A percentile compares a stretch with the other conserved stretches of the same genome.
Evolutionary conservation across 1,139 yeast genomes (phyloP).

Genomic region (Geotrichum reessii): DNA sequence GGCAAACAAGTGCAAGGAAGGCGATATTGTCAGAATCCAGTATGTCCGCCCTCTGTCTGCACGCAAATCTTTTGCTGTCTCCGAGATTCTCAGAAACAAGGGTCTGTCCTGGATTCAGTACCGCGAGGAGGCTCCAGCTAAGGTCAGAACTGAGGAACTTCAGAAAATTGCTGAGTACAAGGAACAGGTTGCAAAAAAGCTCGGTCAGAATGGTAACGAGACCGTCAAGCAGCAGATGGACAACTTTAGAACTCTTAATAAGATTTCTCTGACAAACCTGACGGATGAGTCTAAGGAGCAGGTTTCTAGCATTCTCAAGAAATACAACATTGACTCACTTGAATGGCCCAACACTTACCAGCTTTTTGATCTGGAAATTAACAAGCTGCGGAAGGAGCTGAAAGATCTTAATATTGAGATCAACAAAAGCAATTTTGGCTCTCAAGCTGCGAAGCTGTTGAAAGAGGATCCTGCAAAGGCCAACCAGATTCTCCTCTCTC

Average conservation of each 20-base stretch:
- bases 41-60: constrained; percentile 81
- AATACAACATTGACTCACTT: constrained; percentile 46
- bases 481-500: constrained; percentile 27
- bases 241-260: constrained; percentile 24
- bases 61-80: constrained; percentile 83
- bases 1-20: constrained; percentile 85
- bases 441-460: constrained; percentile 29
- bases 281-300: constrained; percentile 12
- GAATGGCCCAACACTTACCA: constrained; percentile 48
- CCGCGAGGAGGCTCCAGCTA: constrained; percentile 63
- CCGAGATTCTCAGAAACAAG: constrained; percentile 80
- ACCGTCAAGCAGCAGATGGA: constrained; percentile 26
- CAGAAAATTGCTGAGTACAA: constrained; percentile 45
- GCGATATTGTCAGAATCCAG: constrained; percentile 91
- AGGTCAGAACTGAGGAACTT: constrained; percentile 59
- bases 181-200: constrained; percentile 32
- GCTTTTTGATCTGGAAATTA: constrained; percentile 30
- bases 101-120: constrained; percentile 89
- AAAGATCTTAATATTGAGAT: constrained; percentile 27
- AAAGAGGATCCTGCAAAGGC: constrained; percentile 33
- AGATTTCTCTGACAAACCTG: constrained; percentile 9
- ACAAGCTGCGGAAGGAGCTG: constrained; percentile 27
- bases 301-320: constrained; percentile 35
- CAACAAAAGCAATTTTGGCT: constrained; percentile 25
- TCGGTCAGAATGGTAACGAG: constrained; percentile 25